These are phyloP conservation scores for Halophytophthora polymorphica DNA, from an alignment of 352 stramenopile genomes.

Conservation along the genomic window DNA sequence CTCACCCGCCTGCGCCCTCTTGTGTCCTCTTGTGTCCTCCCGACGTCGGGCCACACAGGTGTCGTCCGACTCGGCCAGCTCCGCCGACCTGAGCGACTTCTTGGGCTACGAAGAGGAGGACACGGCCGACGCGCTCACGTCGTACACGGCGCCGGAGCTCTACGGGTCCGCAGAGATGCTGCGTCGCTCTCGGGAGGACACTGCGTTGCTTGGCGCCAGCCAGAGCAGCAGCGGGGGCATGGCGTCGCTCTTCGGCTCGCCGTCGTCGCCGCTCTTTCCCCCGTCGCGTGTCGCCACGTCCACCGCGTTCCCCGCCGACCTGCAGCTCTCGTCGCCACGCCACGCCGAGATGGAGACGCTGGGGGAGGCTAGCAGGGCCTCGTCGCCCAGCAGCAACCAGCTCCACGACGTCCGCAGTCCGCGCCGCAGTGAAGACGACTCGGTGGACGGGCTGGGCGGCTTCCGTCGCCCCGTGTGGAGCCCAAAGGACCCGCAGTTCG, in stretches of 20 bases:
- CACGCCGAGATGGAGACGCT: slow-evolving; percentile 5
- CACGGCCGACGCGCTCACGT: slow-evolving; percentile 26
- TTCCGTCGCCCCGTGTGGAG: slow-evolving; percentile 18
- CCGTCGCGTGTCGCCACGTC: slow-evolving; percentile 4
- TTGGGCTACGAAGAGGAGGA: slow-evolving; percentile 54
- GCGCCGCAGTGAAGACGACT: slow-evolving; percentile 1
- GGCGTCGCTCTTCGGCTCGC: slow-evolving; percentile 14
- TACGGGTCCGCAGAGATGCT: slow-evolving; percentile 28
- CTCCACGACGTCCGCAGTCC: slow-evolving; percentile 8
- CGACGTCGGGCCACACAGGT: too few species aligned
- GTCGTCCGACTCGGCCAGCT: slow-evolving; percentile 30
- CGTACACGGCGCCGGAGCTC: slow-evolving; percentile 37
- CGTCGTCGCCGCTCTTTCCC: slow-evolving; percentile 14
- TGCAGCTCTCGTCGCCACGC: slow-evolving; percentile 14
- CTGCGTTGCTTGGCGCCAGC: slow-evolving; percentile 9
- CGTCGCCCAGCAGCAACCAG: slow-evolving; percentile 17
- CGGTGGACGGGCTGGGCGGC: too few species aligned
- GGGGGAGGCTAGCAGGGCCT: not conserved
- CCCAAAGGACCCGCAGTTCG: slow-evolving; percentile 18
- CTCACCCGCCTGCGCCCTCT: not conserved
- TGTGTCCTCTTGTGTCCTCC: slow-evolving; percentile 1
- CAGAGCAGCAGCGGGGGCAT: slow-evolving; percentile 4
- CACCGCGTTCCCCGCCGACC: slow-evolving; percentile 3
- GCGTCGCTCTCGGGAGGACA: slow-evolving; percentile 22
- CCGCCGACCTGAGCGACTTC: slow-evolving; percentile 49